Percentiles rank a stretch among this genome's conserved stretches.
Conservation (phyloP, 2,329 filamentous ascomycete species). For the Exophiala xenobiotica region DNA sequence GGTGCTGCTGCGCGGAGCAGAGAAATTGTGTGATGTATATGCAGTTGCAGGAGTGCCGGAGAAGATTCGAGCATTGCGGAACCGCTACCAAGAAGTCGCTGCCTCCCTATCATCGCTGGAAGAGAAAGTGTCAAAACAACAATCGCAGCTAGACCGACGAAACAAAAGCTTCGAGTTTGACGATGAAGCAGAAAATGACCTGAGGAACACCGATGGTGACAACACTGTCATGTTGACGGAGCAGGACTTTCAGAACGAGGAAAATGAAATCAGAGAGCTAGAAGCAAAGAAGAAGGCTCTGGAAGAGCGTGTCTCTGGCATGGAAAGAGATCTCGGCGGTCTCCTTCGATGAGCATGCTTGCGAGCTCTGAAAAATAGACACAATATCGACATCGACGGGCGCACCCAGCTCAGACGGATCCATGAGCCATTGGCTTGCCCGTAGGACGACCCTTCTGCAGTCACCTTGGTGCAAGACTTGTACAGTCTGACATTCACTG, state of each 20-base stretch:
- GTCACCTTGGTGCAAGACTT: too few species aligned
- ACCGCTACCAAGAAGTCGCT: constrained; percentile 67
- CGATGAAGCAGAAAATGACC: constrained; percentile 53
- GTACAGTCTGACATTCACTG: too few species aligned
- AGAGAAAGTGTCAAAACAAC: constrained; percentile 72
- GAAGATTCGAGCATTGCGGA: constrained; percentile 69
- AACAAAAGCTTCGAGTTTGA: constrained; percentile 61
- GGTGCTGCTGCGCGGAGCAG: constrained; percentile 77
- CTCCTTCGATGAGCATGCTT: constrained; percentile 47
- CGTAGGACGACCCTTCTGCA: too few species aligned
- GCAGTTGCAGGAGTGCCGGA: constrained; percentile 76
- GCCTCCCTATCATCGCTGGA: constrained; percentile 80
- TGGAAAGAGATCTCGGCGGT: constrained; percentile 67
- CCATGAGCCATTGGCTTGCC: too few species aligned
- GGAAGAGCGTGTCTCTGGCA: constrained; percentile 64
- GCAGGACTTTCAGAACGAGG: constrained; percentile 46
- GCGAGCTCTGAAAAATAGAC: neutral
- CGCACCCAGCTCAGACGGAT: too few species aligned
- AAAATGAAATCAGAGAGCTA: constrained; percentile 59
- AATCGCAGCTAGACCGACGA: constrained; percentile 69
- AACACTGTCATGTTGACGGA: constrained; percentile 36
- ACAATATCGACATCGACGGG: too few species aligned
- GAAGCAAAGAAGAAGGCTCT: constrained; percentile 63
- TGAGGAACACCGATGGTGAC: constrained; percentile 35
- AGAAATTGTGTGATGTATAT: constrained; percentile 88